Conservation (phyloP, 306 rosid species). For the Purshia tridentata region DNA sequence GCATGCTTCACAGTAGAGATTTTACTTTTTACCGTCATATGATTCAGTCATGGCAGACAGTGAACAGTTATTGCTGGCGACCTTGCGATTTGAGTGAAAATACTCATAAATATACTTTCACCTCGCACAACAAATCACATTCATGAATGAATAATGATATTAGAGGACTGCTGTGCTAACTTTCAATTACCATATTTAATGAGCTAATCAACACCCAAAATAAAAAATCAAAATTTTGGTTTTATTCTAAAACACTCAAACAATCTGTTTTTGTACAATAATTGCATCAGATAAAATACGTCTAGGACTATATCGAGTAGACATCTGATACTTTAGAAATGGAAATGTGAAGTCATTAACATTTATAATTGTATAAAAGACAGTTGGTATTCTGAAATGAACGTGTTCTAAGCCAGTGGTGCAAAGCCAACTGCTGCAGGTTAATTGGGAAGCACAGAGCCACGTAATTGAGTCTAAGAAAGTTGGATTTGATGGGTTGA, state of each 20-base stretch:
- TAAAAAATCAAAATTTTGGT: too few relatives aligned
- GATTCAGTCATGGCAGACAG: conserved; percentile 16
- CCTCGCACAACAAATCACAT: conserved; percentile 17
- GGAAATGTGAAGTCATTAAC: too few relatives aligned
- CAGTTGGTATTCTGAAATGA: too few relatives aligned
- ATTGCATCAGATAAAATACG: too few relatives aligned
- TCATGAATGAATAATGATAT: conserved; percentile 22
- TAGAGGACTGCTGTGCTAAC: background rate
- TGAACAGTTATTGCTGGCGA: conserved; percentile 23
- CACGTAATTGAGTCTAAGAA: background rate
- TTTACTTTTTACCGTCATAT: conserved; percentile 9
- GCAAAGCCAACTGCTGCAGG: too few relatives aligned
- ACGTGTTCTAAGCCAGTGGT: too few relatives aligned
- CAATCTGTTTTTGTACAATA: too few relatives aligned
- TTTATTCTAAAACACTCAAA: background rate
- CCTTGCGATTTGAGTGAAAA: background rate
- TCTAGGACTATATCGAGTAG: too few relatives aligned
- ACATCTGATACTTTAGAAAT: too few relatives aligned
- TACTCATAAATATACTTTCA: conserved; percentile 6
- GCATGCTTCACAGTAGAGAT: background rate
- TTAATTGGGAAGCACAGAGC: too few relatives aligned
- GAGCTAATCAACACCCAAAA: conserved; percentile 7
- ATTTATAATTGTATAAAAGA: too few relatives aligned
- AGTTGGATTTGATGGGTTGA: conserved; percentile 47
- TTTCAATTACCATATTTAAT: conserved; percentile 18